Percentiles rank a stretch among this genome's conserved stretches.
Evolutionary conservation across 2,329 filamentous ascomycete species (phyloP).

Genomic region (Hypoxylon sp.): DNA sequence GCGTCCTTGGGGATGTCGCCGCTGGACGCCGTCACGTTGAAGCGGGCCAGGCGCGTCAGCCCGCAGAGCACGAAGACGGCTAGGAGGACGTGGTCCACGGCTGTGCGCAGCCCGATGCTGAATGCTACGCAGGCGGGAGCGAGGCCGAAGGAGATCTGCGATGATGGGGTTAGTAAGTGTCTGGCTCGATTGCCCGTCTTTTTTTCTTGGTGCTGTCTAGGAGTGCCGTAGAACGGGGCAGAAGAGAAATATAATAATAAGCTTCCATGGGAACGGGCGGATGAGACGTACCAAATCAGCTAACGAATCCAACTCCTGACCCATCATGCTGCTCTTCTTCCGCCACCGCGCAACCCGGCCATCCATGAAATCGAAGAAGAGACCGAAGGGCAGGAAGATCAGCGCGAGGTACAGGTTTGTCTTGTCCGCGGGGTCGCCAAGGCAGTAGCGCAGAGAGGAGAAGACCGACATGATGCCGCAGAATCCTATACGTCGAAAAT

Average conservation of each 20-base stretch:
- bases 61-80: conserved; percentile 95
- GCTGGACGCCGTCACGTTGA: conserved; percentile 90
- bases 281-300: conserved; percentile 83
- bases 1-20: conserved; percentile 88
- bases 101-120: conserved; percentile 87
- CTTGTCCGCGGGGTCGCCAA: conserved; percentile 76
- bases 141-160: conserved; percentile 93
- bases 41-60: conserved; percentile 91
- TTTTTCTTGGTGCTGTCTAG: background rate
- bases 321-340: conserved; percentile 97
- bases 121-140: conserved; percentile 91
- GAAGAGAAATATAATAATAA: background rate
- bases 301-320: conserved; percentile 95
- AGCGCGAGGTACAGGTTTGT: conserved; percentile 86
- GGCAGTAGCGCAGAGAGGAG: conserved; percentile 92
- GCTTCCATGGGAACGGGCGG: conserved; percentile 17
- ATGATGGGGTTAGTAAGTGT: background rate
- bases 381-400: conserved; percentile 87
- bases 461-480: conserved; percentile 96
- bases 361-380: conserved; percentile 99
- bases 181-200: background rate
- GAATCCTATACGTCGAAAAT: conserved; percentile 70
- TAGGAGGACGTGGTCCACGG: conserved; percentile 83
- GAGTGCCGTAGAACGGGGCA: background rate
- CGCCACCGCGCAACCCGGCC: conserved; percentile 97